Base-by-base conservation (phyloP, 768 basidiomycete species). In the Termitomyces sp. region DNA sequence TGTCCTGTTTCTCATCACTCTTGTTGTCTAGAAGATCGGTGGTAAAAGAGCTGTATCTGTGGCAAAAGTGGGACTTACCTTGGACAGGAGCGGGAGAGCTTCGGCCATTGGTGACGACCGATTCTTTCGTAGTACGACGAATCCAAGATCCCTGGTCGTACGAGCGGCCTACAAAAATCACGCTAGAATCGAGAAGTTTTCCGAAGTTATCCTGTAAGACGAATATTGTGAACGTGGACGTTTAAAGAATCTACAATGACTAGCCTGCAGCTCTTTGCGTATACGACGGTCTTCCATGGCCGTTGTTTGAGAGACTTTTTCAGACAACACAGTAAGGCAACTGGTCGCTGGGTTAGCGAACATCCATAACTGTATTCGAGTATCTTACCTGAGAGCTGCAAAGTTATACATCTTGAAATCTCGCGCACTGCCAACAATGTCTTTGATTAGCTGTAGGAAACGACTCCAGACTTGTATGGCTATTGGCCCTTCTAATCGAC, bases 391-490 rank as follows among this genome's bases (percentile, higher is more conserved):
- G 20, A 98, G 76, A 12, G 87, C 80, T 13, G 88, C 81, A 73
- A 90, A 94, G 13, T 86, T 79, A 61, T 91, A 88, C 0, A 81
- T 65, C 64, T 89, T 90, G 73, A 89, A 90, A 35, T 89, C 87
- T 33, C 87, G 82, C 22, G 85, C 77, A 54, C 78, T 83, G 42
- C 78, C 80, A n/a, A 84, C 74, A 22, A 96, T 72, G 24, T 98
- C 96, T 68, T 90, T 92, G 7, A 87, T 84, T 46, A 98, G 77
- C 53, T 87, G 84, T 63, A 92, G 77, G 68, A 88, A 89, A 20
- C 92, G 84, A 46, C 77, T 73, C 96, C 96, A 98, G 20, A 98
- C 91, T 75, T 98, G 97, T 12, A 95, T 80, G 3, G 93, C 96
- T 39, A 97, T 77, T 0, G 97, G 93, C 0, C 94, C 93, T 72